Percentiles rank a stretch among this genome's conserved stretches.
Evolutionary conservation across 768 basidiomycete species (phyloP).

Genomic region (Pisolithus albus): DNA sequence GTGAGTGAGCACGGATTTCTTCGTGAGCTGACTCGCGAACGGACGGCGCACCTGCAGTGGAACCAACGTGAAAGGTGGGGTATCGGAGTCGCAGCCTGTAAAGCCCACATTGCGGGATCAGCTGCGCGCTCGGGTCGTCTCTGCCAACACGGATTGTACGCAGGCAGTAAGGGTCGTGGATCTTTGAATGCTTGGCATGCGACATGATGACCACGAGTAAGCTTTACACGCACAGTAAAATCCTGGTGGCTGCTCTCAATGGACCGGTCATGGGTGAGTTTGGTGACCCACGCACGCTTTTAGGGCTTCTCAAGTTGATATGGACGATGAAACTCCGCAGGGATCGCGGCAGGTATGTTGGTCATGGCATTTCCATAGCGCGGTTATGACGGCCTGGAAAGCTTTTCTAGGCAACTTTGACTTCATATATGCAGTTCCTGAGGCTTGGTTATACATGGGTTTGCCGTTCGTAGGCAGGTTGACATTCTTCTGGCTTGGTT

Average conservation of each 20-base stretch:
- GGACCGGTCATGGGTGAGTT: slow-evolving; percentile 67
- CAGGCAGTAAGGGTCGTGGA: slow-evolving; percentile 45
- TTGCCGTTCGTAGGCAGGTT: slow-evolving; percentile 55
- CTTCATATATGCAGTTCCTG: slow-evolving; percentile 61
- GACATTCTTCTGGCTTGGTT: not conserved
- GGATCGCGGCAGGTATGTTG: slow-evolving; percentile 54
- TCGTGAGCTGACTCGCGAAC: not conserved
- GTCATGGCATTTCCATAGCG: not conserved
- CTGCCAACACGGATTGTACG: slow-evolving; percentile 52
- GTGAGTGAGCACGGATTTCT: slow-evolving; percentile 33
- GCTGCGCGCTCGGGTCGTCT: slow-evolving; percentile 40
- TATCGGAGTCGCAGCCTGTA: not conserved
- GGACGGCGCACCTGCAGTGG: slow-evolving; percentile 35
- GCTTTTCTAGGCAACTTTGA: slow-evolving; percentile 70
- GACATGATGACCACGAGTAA: slow-evolving; percentile 16
- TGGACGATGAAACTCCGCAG: slow-evolving; percentile 25
- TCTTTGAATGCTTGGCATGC: not conserved
- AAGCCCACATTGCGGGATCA: slow-evolving; percentile 36
- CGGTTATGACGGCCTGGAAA: slow-evolving; percentile 13
- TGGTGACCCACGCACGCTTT: not conserved
- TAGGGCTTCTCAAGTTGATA: not conserved
- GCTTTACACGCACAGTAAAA: slow-evolving; percentile 64
- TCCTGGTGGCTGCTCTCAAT: slow-evolving; percentile 65
- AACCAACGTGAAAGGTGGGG: slow-evolving; percentile 43
- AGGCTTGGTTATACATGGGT: slow-evolving; percentile 56